Evolutionary conservation across 805 yeast genomes (phyloP), one percentile per base, ranked within the genome.

Genomic region (Hanseniaspora clermontiae): DNA sequence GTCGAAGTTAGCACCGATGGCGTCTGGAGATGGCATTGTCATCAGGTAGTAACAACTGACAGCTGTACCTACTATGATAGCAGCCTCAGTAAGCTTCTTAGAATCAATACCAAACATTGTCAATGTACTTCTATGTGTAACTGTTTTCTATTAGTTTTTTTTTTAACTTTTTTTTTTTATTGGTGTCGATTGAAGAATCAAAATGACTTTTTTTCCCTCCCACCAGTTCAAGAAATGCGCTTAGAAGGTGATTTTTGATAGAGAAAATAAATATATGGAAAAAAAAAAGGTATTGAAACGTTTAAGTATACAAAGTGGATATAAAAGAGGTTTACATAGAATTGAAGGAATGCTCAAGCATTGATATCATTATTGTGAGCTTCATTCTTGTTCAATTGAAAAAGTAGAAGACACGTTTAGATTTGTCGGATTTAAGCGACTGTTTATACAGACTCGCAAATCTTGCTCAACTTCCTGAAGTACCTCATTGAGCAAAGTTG

Each of bases 41-140:
- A 83, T 64, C 64, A 84, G 68, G 63, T 83, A 85, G 65, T 84
- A 85, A 59, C 83, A 75, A 2, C 89, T 82, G 39, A 83, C 73
- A 1, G 87, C 82, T 2, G 90, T 85, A 20, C 89, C 81, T 1
- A 77, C 62, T 37, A 79, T 69, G 8, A 79, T 70, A 3, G 78
- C 74, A 4, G 78, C 62, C 57, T 79, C 83, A 1, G 78, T 66
- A 11, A 74, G 60, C 1, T 68, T 61, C 51, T 73, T 74, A 29
- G 73, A 46, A 57, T 74, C 76, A 34, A 74, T 57, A 17, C 15
- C 15, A 15, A 56, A 39, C 40, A 24, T 39, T 20, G 20, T 14
- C 4, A 32, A 36, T 10, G 43, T 29, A 15, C 6, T 37, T 3
- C 38, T 32, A 9, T 46, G 36, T 32, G 10, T 32, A 5, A 2